Base-by-base conservation (phyloP, 1,284 basidiomycete species). In the Singerocomus inundabilis region DNA sequence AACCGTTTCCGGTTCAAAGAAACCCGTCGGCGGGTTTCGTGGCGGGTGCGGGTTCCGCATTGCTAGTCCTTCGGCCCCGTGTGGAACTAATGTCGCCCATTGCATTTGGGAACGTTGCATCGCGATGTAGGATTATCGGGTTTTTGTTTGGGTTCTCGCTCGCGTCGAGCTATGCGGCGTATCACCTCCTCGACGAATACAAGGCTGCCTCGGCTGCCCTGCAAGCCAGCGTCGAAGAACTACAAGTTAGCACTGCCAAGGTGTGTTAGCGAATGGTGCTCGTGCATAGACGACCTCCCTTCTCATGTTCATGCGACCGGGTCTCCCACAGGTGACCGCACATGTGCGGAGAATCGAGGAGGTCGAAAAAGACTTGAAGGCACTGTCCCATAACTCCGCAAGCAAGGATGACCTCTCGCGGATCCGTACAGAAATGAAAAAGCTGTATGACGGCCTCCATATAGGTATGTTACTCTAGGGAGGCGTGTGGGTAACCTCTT, bases 111-210 rank as follows among this genome's bases (percentile, higher is more conserved):
- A 15, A n/a, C 25, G n/a, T 11, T 4, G 3, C 15, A 28, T 7
- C 12, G 51, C 44, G 36, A 26, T 38, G 16, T 58, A 94, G 91
- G 44, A 83, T 96, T 49, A 79, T 94, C 26, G 93, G 93, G 0
- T 96, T 96, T 67, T 71, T 95, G 38, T 82, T 93, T 60, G 93
- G 93, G 0, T 94, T 95, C 73, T 92, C 91, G 6, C 69, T 92
- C 36, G 88, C 88, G 7, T 87, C 91, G 2, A 85, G 88, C 0
- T 83, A 88, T 61, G 91, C 91, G 40, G 87, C 91, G 42, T 95
- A 93, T 67, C 85, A 91, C 65, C 75, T 97, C 25, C 74, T 95
- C 45, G 89, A 95, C 58, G 93, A 96, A 72, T 94, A 93, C 71
- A 91, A 93, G 68, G 75, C 81, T 44, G 92, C 93, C 8, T 91